Base-by-base conservation (phyloP, 805 yeast species). In the Starmera pachycereana region DNA sequence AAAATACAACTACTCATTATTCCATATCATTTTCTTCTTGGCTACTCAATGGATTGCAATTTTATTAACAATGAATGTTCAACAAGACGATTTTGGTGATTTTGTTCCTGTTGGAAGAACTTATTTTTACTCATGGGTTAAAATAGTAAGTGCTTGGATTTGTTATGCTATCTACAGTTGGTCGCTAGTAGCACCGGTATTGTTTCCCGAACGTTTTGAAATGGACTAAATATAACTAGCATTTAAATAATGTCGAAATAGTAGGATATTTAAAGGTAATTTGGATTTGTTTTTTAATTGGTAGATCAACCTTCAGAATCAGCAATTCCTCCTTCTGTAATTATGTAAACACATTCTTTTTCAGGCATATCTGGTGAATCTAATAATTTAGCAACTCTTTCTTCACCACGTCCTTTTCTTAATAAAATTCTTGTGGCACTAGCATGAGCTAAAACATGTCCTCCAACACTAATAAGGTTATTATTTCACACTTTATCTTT, bases 21-120 rank as follows among this genome's bases (percentile, higher is more conserved):
- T 92, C 70, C 98, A 92, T 59, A 57, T 90, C 29, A 85, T 92
- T 27, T 92, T 92, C 69, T 79, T 92, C 58, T 67, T 92, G 45
- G 98, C 98, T 0, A 90, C 98, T 2, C 97, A 90, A 60, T 94
- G 95, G 75, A 88, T 89, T 34, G 96, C 97, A 1, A 87, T 96
- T 1, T 68, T 92, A 44, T 69, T 92, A 41, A 92, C 98, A 0
- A 84, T 90, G 62, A 90, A 89, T 54, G 97, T 92, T 29, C 78
- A 84, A 38, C 79, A 76, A 43, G 92, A 82, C 52, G 82, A 80
- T 44, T 72, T 76, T 39, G 96, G 95, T 4, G 92, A 87, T 44
- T 92, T 92, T 53, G 79, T 87, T 10, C 98, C 98, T 0, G 97
- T 92, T 8, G 99, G 99, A 0, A 71, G 98, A 54, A 90, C 98